These are phyloP conservation scores for Colletotrichum sp. DNA, from an alignment of 2,329 filamentous ascomycete species.

Conservation along the genomic window DNA sequence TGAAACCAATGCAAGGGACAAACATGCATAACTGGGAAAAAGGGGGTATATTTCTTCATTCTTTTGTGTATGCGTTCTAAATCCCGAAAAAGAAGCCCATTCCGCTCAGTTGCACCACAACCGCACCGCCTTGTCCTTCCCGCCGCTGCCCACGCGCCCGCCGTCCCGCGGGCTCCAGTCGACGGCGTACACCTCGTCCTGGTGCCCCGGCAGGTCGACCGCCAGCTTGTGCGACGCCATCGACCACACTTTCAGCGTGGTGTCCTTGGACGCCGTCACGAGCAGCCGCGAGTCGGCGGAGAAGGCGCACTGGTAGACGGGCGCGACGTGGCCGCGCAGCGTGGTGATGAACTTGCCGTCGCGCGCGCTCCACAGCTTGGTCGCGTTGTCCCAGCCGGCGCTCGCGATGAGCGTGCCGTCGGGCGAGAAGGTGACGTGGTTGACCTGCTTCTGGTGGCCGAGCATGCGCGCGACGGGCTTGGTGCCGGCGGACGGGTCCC, in stretches of 20 bases:
- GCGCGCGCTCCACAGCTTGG: constrained; percentile 82
- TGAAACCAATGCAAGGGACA: not conserved
- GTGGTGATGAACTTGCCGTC: constrained; percentile 84
- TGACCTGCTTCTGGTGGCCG: constrained; percentile 97
- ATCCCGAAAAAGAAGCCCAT: not conserved
- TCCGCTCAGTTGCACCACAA: constrained; percentile 66
- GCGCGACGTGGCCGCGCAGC: constrained; percentile 84
- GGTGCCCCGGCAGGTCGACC: constrained; percentile 83
- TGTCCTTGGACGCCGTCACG: constrained; percentile 89
- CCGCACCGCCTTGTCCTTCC: constrained; percentile 84
- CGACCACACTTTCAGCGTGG: constrained; percentile 94
- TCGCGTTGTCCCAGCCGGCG: constrained; percentile 91
- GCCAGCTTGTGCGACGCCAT: constrained; percentile 83
- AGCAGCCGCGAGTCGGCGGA: constrained; percentile 90
- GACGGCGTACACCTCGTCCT: constrained; percentile 91
- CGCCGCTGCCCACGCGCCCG: constrained; percentile 85
- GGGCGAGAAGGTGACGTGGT: constrained; percentile 92
- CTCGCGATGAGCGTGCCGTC: constrained; percentile 89
- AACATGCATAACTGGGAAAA: not conserved
- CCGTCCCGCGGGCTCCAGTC: constrained; percentile 91
- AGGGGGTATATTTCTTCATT: constrained; percentile 19
- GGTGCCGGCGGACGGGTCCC: constrained; percentile 78
- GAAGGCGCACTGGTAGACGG: constrained; percentile 92
- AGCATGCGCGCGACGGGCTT: constrained; percentile 88
- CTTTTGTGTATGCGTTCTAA: constrained; percentile 9